Conservation (phyloP, 345 rosid species). For the Populus tremula region DNA sequence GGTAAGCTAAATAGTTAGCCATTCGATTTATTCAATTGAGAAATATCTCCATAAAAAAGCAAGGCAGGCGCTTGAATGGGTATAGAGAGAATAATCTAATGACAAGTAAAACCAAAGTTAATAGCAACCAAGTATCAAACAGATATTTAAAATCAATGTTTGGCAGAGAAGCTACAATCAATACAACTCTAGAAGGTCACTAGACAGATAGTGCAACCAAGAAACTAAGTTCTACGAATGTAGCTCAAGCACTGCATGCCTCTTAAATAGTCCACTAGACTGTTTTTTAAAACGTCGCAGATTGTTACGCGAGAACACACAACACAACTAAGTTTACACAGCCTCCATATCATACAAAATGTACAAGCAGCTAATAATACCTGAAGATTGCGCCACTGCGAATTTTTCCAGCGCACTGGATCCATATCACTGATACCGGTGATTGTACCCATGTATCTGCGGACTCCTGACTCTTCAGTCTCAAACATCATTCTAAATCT, state of each 20-base stretch:
- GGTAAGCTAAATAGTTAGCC: slow-evolving; percentile 1
- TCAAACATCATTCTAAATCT: slow-evolving; percentile 98
- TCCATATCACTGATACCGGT: slow-evolving; percentile 88
- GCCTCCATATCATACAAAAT: not conserved
- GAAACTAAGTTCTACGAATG: not conserved
- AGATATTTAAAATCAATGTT: not conserved
- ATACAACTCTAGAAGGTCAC: not conserved
- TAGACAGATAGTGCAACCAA: not conserved
- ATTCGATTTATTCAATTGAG: not conserved
- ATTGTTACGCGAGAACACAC: not conserved
- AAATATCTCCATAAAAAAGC: not conserved
- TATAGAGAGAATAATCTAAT: not conserved
- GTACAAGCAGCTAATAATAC: slow-evolving; percentile 31
- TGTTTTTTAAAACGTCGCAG: not conserved
- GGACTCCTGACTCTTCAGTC: slow-evolving; percentile 93
- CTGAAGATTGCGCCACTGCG: slow-evolving; percentile 99
- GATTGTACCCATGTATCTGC: slow-evolving; percentile 95
- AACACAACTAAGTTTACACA: not conserved
- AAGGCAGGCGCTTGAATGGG: not conserved
- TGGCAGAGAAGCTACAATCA: not conserved
- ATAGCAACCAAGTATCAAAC: not conserved
- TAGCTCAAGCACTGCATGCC: not conserved
- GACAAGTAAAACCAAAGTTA: not conserved
- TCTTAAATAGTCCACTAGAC: not conserved
- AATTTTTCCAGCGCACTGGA: slow-evolving; percentile 82